phyloP scores from a whole-genome alignment of 2,329 filamentous ascomycete genomes.

The Neoscytalidium dimidiatum region DNA sequence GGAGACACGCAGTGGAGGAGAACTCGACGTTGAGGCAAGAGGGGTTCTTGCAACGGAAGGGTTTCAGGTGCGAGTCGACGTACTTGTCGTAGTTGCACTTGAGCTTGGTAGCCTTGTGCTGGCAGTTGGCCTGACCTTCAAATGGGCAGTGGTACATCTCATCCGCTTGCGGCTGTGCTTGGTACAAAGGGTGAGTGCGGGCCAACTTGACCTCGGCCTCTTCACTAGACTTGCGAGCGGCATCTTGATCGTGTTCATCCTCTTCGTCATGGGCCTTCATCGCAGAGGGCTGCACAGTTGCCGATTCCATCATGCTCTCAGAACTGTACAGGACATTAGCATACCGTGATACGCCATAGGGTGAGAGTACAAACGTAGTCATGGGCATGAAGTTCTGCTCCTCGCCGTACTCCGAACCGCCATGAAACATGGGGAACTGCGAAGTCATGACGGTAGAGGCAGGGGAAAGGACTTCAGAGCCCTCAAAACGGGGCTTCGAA shows the following conservation, averaged over 20 bases:
- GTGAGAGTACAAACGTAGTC: constrained; percentile 1
- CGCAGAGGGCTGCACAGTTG: constrained; percentile 1
- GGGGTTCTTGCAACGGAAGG: constrained; percentile 88
- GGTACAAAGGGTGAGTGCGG: constrained; percentile 67
- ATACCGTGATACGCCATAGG: not conserved
- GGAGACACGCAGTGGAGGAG: constrained; percentile 91
- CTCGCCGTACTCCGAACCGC: constrained; percentile 16
- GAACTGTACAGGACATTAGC: not conserved
- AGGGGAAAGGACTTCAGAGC: constrained; percentile 31
- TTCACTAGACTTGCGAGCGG: constrained; percentile 25
- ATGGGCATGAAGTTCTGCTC: constrained; percentile 15
- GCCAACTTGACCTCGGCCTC: constrained; percentile 42
- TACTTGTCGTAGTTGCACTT: constrained; percentile 99
- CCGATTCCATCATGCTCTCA: constrained; percentile 8
- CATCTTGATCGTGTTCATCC: constrained; percentile 15
- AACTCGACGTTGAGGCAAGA: constrained; percentile 85
- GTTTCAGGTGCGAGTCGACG: constrained; percentile 93
- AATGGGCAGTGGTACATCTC: constrained; percentile 94
- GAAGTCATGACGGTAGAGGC: constrained; percentile 30
- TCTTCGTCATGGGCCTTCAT: constrained; percentile 28
- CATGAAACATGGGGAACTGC: constrained; percentile 17
- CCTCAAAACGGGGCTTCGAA: constrained; percentile 11
- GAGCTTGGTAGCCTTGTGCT: constrained; percentile 90
- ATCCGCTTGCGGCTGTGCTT: constrained; percentile 65
- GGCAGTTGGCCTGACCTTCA: constrained; percentile 72